Base-by-base conservation (phyloP, 164 flowering plant genomes). In the Litsea cubeba region DNA sequence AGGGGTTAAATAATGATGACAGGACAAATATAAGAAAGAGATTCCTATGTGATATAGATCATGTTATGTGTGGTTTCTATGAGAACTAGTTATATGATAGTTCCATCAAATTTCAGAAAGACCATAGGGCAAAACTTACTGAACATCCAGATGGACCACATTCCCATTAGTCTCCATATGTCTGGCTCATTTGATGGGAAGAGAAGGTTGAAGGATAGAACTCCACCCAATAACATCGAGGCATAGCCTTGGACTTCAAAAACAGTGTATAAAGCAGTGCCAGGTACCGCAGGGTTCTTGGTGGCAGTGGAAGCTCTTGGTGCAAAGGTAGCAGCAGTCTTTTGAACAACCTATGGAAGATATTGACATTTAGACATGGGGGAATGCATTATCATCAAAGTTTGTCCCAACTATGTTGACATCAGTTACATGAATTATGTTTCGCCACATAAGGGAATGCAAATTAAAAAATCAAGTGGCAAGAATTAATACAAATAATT, bases 141-240 rank as follows among this genome's bases (percentile, higher is more conserved):
- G 87, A 95, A 93, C 99, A 95, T 92, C 97, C 98, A 95, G 72
- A 95, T 89, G 67, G 98, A 95, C 98, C 98, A 95, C 98, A 95
- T 95, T 75, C 98, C 98, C 97, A 95, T 95, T 50, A 95, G 80
- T 81, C 98, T 88, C 98, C 99, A 95, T 40, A 95, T 72, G 78
- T 95, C 99, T 5, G 97, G 99, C 77, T 95, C 96, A 74, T 86
- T 88, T 25, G 97, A 95, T 67, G 98, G 96, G 78, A 95, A 93
- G 75, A 93, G 66, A 57, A 95, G 89, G 78, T 95, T 95, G 88
- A 95, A 95, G 7, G 97, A 95, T 22, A 95, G 91, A 72, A 80
- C 94, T 74, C 99, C 97, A 40, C 99, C 99, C 5, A 91, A 25
- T 79, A 91, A 68, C 92, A 95, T 88, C n/a, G 95, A 91, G 6